Base-by-base conservation (phyloP, 495 filamentous ascomycete genomes). In the Podospora australis region DNA sequence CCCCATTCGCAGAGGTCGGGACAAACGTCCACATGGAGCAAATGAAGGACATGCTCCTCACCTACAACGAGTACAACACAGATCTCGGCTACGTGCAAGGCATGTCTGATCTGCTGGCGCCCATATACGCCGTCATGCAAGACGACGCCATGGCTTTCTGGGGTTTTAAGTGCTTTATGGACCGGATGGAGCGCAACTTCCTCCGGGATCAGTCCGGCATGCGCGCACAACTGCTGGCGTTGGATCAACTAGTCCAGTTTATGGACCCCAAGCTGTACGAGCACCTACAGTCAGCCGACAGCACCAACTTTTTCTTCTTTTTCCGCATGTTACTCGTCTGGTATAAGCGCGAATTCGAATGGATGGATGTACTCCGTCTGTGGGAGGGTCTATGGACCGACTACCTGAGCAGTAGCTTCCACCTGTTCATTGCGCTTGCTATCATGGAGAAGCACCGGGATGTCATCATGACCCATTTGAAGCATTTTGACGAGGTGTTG, bases 281-380 rank as follows among this genome's bases (percentile, higher is more conserved):
- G 8, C 92, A 98, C 60, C 76, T 98, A 0, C 80, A 95, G 60
- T 80, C 76, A 6, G 88, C 90, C 20, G 94, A 97, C 52, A 88
- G 82, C 56, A 97, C 92, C 16, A 97, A 98, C 66, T 98, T 97
- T 68, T 98, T 98, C 67, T 98, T 98, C 74, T 97, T 97, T 74
- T 98, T 97, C 78, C 83, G 92, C 20, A 96, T 96, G 90, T 72
- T 98, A 20, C 73, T 98, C 0, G 92, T 98, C 16, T 97, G 91
- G 91, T 98, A 90, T 67, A 97, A 98, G 70, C 86, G 92, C 3
- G 92, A 98, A 67, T 98, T 97, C 57, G 75, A 79, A 57, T 97
- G 89, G 87, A 60, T 71, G 30, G 88, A 96, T 59, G 79, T 95
- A 23, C 70, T 97, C 24, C 81, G 85, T 17, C 73, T 98, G 6